Percentiles rank a stretch among this genome's conserved stretches.
phyloP scores from a whole-genome alignment of 768 basidiomycete genomes.

The Kondoa malvinella region DNA sequence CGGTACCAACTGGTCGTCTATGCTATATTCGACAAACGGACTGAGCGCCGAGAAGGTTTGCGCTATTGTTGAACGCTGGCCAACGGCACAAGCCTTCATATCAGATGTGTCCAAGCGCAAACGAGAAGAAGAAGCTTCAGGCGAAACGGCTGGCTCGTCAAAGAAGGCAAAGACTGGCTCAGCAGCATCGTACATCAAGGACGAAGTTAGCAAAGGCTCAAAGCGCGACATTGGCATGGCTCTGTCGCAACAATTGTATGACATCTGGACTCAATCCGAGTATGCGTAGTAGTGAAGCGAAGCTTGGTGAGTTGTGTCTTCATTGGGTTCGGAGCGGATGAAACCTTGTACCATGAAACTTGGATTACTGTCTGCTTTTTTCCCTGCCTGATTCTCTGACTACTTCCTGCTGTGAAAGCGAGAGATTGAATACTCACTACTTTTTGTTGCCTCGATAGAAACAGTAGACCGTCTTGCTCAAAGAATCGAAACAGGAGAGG shows the following conservation, averaged over 20 bases:
- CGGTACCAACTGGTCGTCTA: neutral
- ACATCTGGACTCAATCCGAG: neutral
- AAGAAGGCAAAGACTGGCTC: neutral
- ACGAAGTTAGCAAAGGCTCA: neutral
- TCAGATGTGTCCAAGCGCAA: neutral
- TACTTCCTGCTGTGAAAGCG: no score
- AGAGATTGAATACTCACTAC: no score
- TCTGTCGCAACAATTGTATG: neutral
- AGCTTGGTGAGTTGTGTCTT: neutral
- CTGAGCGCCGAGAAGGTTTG: neutral
- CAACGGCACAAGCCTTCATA: constrained; percentile 1
- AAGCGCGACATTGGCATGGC: neutral
- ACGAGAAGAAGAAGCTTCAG: neutral
- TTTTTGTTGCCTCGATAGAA: no score
- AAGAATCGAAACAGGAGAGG: no score
- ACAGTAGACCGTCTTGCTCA: no score
- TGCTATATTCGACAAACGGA: neutral
- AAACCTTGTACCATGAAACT: no score
- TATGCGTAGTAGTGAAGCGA: neutral
- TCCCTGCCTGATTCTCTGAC: no score
- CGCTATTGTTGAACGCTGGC: constrained; percentile 2
- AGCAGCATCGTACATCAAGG: neutral
- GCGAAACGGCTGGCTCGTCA: neutral
- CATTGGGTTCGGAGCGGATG: no score
- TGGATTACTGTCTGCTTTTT: no score